phyloP scores from a whole-genome alignment of 2,329 filamentous ascomycete genomes.

The Cladophialophora immunda region DNA sequence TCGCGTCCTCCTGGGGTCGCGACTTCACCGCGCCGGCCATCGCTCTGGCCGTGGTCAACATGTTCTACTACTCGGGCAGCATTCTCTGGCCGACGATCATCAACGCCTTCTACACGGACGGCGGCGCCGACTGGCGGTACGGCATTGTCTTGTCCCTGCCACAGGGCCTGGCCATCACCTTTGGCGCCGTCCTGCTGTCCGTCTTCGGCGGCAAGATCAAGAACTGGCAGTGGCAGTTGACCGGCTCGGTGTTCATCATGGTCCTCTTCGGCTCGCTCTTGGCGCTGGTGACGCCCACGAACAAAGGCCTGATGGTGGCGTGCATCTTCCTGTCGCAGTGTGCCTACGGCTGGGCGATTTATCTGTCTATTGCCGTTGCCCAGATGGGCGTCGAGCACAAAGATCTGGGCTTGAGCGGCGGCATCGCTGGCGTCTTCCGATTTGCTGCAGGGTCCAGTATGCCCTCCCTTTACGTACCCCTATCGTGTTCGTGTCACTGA shows the following conservation, averaged over 20 bases:
- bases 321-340: constrained; percentile 57
- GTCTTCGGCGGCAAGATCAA: constrained; percentile 54
- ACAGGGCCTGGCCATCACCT: constrained; percentile 56
- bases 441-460: constrained; percentile 52
- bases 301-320: constrained; percentile 58
- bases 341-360: constrained; percentile 59
- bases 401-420: constrained; percentile 57
- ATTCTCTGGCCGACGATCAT: constrained; percentile 60
- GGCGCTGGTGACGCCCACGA: constrained; percentile 53
- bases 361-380: constrained; percentile 59
- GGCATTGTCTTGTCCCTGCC: constrained; percentile 52
- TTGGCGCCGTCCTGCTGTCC: constrained; percentile 54
- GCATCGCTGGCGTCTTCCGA: constrained; percentile 54
- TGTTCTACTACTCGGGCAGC: constrained; percentile 62
- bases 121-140: constrained; percentile 47
- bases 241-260: constrained; percentile 56
- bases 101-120: constrained; percentile 53
- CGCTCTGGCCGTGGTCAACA: constrained; percentile 57
- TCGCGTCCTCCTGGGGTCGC: constrained; percentile 54
- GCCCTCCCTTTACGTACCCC: not conserved
- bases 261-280: constrained; percentile 58
- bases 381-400: constrained; percentile 60
- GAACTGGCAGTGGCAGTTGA: constrained; percentile 59
- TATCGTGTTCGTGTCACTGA: not conserved
- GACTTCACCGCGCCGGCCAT: constrained; percentile 59